phyloP scores from a whole-genome alignment of 2,329 filamentous ascomycete genomes.

The Calonectria pteridis region DNA sequence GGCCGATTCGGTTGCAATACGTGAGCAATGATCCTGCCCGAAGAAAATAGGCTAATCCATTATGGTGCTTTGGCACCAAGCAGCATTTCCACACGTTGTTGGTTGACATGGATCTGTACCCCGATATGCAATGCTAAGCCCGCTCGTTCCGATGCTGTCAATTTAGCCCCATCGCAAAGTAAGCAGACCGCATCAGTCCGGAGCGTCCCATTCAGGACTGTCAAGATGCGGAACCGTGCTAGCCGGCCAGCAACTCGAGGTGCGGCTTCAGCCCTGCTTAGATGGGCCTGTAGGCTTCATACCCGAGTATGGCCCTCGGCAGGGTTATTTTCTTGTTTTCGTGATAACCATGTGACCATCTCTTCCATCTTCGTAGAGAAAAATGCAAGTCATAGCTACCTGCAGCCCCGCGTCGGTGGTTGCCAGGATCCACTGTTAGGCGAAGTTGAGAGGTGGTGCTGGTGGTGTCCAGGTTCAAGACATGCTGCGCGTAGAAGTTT shows the following conservation, averaged over 20 bases:
- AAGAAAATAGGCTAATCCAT: neutral
- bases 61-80: neutral
- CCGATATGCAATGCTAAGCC: neutral
- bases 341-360: slow-evolving; percentile 17
- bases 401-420: slow-evolving; percentile 19
- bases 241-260: neutral
- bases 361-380: slow-evolving; percentile 1
- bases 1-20: slow-evolving; percentile 10
- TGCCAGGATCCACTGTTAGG: slow-evolving; percentile 20
- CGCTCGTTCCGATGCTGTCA: neutral
- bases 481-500: slow-evolving; percentile 10
- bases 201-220: neutral
- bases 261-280: slow-evolving; percentile 15
- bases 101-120: neutral
- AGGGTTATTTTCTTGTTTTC: slow-evolving; percentile 2
- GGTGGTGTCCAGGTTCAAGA: slow-evolving; percentile 16
- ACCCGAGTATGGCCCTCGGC: neutral
- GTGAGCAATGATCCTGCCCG: slow-evolving; percentile 1
- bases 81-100: neutral
- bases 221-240: neutral
- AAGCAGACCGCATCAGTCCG: neutral
- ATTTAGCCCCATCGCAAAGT: neutral
- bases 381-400: slow-evolving; percentile 32
- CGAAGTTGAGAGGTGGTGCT: neutral
- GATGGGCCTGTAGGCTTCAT: slow-evolving; percentile 5